phyloP scores from a whole-genome alignment of 371 early-diverging fungal species.

The Mucor velutinosus region DNA sequence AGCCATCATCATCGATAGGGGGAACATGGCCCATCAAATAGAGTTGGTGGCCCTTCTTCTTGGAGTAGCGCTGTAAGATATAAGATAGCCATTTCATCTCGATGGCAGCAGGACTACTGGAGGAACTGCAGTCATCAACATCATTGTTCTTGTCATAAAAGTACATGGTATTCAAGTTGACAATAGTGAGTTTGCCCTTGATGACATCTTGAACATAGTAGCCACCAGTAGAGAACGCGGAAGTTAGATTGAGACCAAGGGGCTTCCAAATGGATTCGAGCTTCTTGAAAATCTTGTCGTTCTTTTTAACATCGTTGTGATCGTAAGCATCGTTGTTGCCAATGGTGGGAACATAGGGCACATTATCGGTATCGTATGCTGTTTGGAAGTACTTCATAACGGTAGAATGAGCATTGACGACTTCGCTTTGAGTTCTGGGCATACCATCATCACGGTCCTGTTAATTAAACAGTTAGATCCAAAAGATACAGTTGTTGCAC shows the following conservation, averaged over 20 bases:
- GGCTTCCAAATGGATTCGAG: constrained; percentile 33
- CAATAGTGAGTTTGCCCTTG: constrained; percentile 16
- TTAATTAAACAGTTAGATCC: background rate
- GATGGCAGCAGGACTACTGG: constrained; percentile 24
- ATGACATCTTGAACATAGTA: constrained; percentile 30
- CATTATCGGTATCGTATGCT: constrained; percentile 30
- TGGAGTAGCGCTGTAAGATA: constrained; percentile 10
- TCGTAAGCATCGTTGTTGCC: constrained; percentile 48
- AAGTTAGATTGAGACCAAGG: constrained; percentile 27
- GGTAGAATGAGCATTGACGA: constrained; percentile 31
- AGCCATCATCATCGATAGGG: constrained; percentile 41
- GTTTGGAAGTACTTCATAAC: constrained; percentile 31
- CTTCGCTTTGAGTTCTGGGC: constrained; percentile 27
- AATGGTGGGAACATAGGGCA: constrained; percentile 45
- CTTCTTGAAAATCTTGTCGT: constrained; percentile 26
- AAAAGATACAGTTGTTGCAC: background rate
- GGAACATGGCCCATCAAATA: constrained; percentile 58
- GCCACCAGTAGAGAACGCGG: constrained; percentile 25
- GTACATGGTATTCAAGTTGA: constrained; percentile 34
- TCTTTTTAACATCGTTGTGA: constrained; percentile 29
- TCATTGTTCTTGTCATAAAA: constrained; percentile 29
- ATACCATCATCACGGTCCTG: constrained; percentile 42
- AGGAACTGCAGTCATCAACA: constrained; percentile 28
- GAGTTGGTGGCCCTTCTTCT: constrained; percentile 15
- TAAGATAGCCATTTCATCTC: constrained; percentile 39